Evolutionary conservation across 2,329 filamentous ascomycete species (phyloP).

Genomic region (Ophiosphaerella korrae): DNA sequence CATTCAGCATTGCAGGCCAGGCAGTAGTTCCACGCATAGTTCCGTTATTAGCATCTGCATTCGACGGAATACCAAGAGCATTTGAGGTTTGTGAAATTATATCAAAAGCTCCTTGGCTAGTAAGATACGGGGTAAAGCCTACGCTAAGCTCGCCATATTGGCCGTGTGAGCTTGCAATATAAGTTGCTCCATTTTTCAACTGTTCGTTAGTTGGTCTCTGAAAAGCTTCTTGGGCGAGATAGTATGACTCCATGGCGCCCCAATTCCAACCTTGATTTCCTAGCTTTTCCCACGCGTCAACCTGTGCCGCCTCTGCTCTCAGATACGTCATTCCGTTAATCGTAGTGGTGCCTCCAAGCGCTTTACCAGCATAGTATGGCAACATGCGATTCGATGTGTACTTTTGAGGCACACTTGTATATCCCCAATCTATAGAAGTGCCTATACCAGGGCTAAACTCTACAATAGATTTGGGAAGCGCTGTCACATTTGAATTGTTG

Average conservation of each 20-base stretch:
- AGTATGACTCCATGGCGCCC: constrained; percentile 36
- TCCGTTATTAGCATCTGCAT: constrained; percentile 51
- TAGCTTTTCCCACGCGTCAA: constrained; percentile 41
- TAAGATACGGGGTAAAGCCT: constrained; percentile 35
- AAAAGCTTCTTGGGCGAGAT: constrained; percentile 34
- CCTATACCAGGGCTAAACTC: constrained; percentile 31
- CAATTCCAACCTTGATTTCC: constrained; percentile 44
- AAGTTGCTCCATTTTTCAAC: constrained; percentile 29
- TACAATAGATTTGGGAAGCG: constrained; percentile 18
- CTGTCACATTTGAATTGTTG: constrained; percentile 39
- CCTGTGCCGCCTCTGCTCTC: constrained; percentile 39
- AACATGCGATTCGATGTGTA: constrained; percentile 38
- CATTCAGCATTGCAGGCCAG: constrained; percentile 51
- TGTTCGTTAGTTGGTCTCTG: constrained; percentile 22
- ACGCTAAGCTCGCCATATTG: constrained; percentile 30
- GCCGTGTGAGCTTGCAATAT: constrained; percentile 27
- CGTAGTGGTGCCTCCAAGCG: constrained; percentile 49
- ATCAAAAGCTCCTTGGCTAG: constrained; percentile 27
- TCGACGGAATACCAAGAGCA: constrained; percentile 45
- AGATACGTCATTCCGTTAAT: constrained; percentile 52
- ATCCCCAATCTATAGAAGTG: constrained; percentile 49
- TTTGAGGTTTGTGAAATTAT: constrained; percentile 47
- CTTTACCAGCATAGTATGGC: constrained; percentile 49
- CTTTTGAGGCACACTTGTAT: constrained; percentile 46
- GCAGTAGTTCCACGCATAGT: constrained; percentile 51